phyloP scores from a whole-genome alignment of 202 grass and related monocot species.

The Zizania palustris region DNA sequence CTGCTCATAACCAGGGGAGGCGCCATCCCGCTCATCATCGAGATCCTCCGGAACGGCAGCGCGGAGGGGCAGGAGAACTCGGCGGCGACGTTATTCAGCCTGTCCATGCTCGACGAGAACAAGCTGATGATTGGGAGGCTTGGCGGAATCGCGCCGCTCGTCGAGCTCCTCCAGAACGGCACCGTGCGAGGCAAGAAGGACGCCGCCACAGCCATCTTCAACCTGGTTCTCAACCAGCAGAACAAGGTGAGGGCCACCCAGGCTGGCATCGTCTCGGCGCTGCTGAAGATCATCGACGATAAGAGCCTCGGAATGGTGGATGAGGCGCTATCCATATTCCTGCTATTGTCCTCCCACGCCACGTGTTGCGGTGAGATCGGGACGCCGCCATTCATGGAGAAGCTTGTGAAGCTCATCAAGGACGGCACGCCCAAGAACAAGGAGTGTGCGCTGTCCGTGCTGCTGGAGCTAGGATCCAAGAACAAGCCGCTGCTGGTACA shows the following conservation, averaged over 20 bases:
- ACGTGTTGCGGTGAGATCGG: conserved; percentile 52
- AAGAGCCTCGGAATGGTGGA: conserved; percentile 65
- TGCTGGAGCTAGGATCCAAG: conserved; percentile 62
- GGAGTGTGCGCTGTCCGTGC: conserved; percentile 70
- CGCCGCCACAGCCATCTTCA: conserved; percentile 85
- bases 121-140: conserved; percentile 60
- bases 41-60: conserved; percentile 70
- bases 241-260: conserved; percentile 70
- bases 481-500: conserved; percentile 50
- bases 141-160: conserved; percentile 65
- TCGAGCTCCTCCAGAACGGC: conserved; percentile 69
- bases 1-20: conserved; percentile 58
- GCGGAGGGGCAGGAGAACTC: conserved; percentile 75
- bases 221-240: conserved; percentile 59
- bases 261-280: conserved; percentile 45
- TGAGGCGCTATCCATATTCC: conserved; percentile 77
- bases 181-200: conserved; percentile 80
- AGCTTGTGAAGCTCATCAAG: conserved; percentile 57
- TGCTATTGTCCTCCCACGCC: conserved; percentile 63
- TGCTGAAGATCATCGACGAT: conserved; percentile 59
- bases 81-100: conserved; percentile 71
- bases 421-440: conserved; percentile 76
- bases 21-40: conserved; percentile 68
- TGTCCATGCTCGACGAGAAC: conserved; percentile 84
- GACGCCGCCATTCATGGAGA: conserved; percentile 54